phyloP scores from a whole-genome alignment of 495 filamentous ascomycete genomes.

The Venustampulla echinocandica region DNA sequence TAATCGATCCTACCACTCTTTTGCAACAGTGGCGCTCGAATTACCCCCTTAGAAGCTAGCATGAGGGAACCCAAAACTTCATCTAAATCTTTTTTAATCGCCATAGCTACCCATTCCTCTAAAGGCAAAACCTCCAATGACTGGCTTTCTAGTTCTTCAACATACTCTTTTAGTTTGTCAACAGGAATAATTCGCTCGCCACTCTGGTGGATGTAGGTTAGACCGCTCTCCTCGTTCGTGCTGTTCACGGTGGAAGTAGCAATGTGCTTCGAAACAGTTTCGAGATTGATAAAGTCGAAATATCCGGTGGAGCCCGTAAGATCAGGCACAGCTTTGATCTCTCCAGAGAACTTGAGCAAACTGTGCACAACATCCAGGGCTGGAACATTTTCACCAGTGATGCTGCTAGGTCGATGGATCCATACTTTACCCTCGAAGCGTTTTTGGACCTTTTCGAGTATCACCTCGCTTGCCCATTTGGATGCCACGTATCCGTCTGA shows the following conservation, averaged over 20 bases:
- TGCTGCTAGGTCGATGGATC: not conserved
- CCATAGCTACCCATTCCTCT: too few species aligned
- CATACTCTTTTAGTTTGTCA: too few species aligned
- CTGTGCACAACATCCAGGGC: constrained; percentile 17
- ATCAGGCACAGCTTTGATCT: constrained; percentile 11
- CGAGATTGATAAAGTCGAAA: not conserved
- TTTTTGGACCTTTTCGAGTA: not conserved
- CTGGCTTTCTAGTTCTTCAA: too few species aligned
- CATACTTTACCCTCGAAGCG: not conserved
- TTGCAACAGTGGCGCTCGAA: too few species aligned
- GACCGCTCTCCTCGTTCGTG: too few species aligned
- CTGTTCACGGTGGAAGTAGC: not conserved
- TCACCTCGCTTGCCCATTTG: not conserved
- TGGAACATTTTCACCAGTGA: not conserved
- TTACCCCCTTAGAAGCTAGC: too few species aligned
- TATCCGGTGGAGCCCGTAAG: not conserved
- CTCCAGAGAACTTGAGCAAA: constrained; percentile 14
- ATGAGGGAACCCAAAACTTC: too few species aligned
- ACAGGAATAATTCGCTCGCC: too few species aligned
- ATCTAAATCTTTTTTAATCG: too few species aligned
- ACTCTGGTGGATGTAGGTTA: too few species aligned
- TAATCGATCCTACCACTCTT: too few species aligned
- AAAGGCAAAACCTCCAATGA: too few species aligned
- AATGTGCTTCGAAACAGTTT: not conserved
- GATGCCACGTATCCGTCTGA: not conserved